Base-by-base conservation (phyloP, 768 basidiomycete species). In the Leucocoprinus birnbaumii region DNA sequence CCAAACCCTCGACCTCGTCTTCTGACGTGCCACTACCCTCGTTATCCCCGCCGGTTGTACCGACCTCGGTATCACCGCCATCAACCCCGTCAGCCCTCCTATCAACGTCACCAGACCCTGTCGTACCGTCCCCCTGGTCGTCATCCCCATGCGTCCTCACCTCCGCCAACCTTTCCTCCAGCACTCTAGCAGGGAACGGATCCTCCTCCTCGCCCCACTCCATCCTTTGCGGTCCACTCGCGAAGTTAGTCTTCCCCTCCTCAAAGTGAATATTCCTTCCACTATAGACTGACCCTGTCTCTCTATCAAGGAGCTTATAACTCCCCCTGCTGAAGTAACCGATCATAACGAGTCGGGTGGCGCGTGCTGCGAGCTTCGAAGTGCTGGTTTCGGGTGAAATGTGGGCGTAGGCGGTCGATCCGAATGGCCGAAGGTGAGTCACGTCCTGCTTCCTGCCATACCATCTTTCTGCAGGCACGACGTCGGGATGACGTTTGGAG, bases 381-480 rank as follows among this genome's bases (percentile, higher is more conserved):
- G 22, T 27, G n/a, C 41, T 41, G 1, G 53, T 2, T 10, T 50
- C 48, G 3, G 4, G 11, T 11, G 63, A 66, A 14, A 69, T 62
- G 49, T 66, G 65, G 11, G 62, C 67, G 41, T 64, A 71, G 3
- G 65, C 68, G 1, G 49, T 57, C 35, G 66, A 71, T 21, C 74
- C 69, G 45, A 70, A 73, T 3, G 62, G 58, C 2, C 53, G 60
- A 0, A 75, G 51, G 45, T 69, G 62, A 0, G 65, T 58, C 0
- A 75, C 48, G 26, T 72, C 59, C 2, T 66, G 69, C 14, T 58
- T 58, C 0, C 26, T 35, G 0, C 60, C 59, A 0, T 5, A 35
- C 61, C 66, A 66, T 1, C 47, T 18, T 44, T 68, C 56, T 13
- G 14, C 41, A 3, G 62, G 63, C 9, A 55, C 57, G 1, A 43